Base-by-base conservation (phyloP, 2,329 filamentous ascomycete genomes). In the Diaporthe destruens region DNA sequence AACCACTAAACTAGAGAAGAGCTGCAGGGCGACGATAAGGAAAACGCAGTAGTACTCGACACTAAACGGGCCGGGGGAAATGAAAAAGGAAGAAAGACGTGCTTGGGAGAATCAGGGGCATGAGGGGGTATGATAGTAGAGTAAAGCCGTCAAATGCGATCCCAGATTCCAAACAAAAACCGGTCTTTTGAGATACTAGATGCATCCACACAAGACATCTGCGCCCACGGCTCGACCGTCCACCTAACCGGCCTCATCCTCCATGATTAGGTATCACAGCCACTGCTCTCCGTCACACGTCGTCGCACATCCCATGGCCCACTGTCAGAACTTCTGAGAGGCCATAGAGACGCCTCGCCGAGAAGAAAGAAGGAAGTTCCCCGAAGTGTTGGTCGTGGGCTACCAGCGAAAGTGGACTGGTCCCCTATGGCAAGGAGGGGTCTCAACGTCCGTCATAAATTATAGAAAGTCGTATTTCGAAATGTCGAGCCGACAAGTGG, bases 391-490 rank as follows among this genome's bases (percentile, higher is more conserved):
- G 73, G 73, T 74, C 73, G 73, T 71, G 69, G 71, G 73, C 53
- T 57, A 59, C 73, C 73, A 71, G 69, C 68, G 71, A 71, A 69
- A 69, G 55, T 74, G 73, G 71, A 73, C 63, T 53, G 59, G 63
- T 53, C 68, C 69, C 72, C 69, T 56, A 53, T 65, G 65, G 53
- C 51, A 61, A 72, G 57, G 47, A 72, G 65, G 65, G 72, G 56
- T 72, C 57, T 65, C 69, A 69, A 39, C 29, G 54, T 75, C 73
- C 71, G 73, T 75, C 74, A 67, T 75, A 51, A 73, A 75, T 75
- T 75, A 75, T 72, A 74, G 72, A 71, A 72, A 71, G 72, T 73
- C 74, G 69, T 75, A 75, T 74, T 71, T 69, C 69, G 68, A 75
- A 75, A 55, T 71, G 68, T 70, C 72, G 63, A 61, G 61, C 70